Evolutionary conservation across 2,329 filamentous ascomycete genomes (phyloP).

Genomic region (Colletotrichum phormii): DNA sequence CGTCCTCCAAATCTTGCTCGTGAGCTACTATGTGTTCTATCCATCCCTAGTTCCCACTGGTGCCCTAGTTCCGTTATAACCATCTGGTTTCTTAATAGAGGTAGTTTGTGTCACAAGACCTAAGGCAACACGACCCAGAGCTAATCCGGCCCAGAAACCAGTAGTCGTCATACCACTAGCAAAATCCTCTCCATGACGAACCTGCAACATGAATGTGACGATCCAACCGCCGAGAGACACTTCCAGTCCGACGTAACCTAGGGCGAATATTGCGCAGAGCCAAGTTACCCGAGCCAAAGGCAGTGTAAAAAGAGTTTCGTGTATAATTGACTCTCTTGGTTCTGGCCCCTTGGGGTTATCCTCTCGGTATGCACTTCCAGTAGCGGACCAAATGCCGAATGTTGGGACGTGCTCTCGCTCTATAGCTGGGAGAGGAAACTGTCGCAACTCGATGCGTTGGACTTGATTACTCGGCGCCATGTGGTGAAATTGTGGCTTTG

Average conservation of each 20-base stretch:
- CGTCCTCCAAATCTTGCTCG: no score
- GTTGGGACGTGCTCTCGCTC: background rate
- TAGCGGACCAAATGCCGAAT: constrained; percentile 72
- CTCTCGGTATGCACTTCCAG: constrained; percentile 65
- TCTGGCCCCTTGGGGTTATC: constrained; percentile 21
- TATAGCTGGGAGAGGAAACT: background rate
- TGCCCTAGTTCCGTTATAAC: no score
- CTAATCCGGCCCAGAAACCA: constrained; percentile 87
- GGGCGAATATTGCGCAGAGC: constrained; percentile 77
- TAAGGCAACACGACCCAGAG: constrained; percentile 76
- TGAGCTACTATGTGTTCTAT: no score
- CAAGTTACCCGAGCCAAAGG: constrained; percentile 60
- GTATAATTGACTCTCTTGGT: constrained; percentile 7
- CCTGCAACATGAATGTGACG: constrained; percentile 84
- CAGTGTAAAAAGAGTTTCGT: background rate
- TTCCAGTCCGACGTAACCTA: constrained; percentile 84
- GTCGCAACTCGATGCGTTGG: background rate
- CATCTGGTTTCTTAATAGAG: no score
- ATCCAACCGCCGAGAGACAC: constrained; percentile 83
- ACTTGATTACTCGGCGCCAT: background rate
- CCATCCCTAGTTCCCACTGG: no score
- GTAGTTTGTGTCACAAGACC: constrained; percentile 86
- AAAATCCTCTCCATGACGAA: constrained; percentile 76
- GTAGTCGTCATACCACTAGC: constrained; percentile 80
- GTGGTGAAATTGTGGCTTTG: background rate